phyloP scores from a whole-genome alignment of 495 filamentous ascomycete species.

The Glutinoglossum americanum region DNA sequence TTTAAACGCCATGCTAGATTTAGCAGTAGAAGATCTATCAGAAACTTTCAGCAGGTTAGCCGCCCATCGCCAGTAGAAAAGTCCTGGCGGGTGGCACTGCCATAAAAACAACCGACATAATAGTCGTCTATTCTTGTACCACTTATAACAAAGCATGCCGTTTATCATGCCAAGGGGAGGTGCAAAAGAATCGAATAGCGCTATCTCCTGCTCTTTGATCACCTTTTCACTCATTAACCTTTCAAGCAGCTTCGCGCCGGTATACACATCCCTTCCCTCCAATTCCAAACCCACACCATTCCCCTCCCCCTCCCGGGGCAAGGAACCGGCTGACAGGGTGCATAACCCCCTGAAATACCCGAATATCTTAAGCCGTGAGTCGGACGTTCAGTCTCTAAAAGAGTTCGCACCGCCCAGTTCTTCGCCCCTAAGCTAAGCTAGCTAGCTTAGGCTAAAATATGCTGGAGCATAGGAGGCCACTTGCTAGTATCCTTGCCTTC shows the following conservation, averaged over 20 bases:
- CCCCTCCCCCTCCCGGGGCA: not conserved
- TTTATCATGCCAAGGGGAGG: not conserved
- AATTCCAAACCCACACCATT: not conserved
- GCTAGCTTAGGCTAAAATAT: too few species aligned
- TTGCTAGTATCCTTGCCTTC: too few species aligned
- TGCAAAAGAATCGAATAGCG: not conserved
- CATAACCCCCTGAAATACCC: not conserved
- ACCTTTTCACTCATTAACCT: not conserved
- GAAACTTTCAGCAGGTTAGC: too few species aligned
- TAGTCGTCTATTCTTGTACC: not conserved
- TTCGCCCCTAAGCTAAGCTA: too few species aligned
- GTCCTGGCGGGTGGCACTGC: too few species aligned
- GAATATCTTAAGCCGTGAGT: not conserved
- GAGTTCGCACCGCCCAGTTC: not conserved
- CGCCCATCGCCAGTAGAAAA: too few species aligned
- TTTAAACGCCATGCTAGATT: too few species aligned
- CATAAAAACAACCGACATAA: not conserved
- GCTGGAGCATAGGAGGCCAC: too few species aligned
- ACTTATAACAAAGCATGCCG: not conserved
- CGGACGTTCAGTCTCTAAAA: not conserved
- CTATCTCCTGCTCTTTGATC: too few species aligned
- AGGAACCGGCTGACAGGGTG: not conserved
- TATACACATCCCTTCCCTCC: not conserved
- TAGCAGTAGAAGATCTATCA: too few species aligned
- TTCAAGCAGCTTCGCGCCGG: not conserved